Evolutionary conservation across 306 rosid genomes (phyloP), one percentile per base, ranked within the genome.

Genomic region (Corylus heterophylla): DNA sequence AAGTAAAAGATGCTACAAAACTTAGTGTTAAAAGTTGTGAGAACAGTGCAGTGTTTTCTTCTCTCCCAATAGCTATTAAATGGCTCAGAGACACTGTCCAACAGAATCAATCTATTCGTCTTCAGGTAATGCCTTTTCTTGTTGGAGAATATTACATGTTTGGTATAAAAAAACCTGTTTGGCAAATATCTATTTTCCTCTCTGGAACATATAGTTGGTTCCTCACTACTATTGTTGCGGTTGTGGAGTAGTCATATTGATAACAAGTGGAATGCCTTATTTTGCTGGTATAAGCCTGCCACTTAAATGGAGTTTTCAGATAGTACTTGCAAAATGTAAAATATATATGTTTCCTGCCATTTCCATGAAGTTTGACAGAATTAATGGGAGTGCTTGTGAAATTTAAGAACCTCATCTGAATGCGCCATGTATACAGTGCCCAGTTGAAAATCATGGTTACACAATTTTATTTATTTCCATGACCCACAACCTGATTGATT

Each of bases 11-110:
- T 51, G 85, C 80, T 76, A 12, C 80, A 79, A 97, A 85, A 74
- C 80, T 76, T 82, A 82, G 89, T 62, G 87, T 74, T 37, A 85
- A 82, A 80, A 85, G 80, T 76, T 90, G 89, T 37, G 93, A 84
- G 77, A 82, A 88, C 69, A 91, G 97, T 85, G 90, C 90, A 18
- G 97, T 94, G 64, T 94, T 94, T 87, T 82, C 92, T 17, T 92
- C 98, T 62, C 88, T 94, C 82, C 94, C 97, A 1, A 73, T 87
- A 72, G 98, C 89, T 45, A 81, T 92, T 79, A 89, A 92, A 79
- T 94, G 97, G 94, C 97, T 94, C 76, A 85, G 95, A 83, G 90
- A 88, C 77, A 89, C 82, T 13, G 90, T 86, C 74, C 87, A 81
- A 67, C 89, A 75, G 81, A 92, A 90, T 66, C 85, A 78, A 81